Conservation (phyloP, 768 basidiomycete genomes). For the Chalciporus chontae region DNA sequence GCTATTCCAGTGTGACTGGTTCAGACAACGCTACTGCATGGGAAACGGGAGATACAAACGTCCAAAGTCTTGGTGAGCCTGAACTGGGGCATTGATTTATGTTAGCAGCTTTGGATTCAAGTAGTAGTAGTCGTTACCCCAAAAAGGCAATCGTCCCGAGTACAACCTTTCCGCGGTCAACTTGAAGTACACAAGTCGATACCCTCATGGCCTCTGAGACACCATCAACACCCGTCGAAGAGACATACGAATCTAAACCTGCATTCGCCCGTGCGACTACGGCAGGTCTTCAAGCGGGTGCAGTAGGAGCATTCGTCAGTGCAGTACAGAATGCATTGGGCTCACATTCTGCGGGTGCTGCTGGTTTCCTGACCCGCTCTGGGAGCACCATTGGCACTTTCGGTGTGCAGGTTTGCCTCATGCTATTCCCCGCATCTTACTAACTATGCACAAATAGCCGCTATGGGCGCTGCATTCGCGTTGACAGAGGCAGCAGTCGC, state of each 20-base stretch:
- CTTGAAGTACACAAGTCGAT: too few species aligned
- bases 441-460: slow-evolving; percentile 48
- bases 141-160: slow-evolving; percentile 20
- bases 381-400: slow-evolving; percentile 91
- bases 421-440: neutral
- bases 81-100: slow-evolving; percentile 29
- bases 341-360: slow-evolving; percentile 72
- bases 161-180: neutral
- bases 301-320: slow-evolving; percentile 66
- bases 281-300: slow-evolving; percentile 60
- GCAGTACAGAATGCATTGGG: slow-evolving; percentile 78
- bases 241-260: slow-evolving; percentile 47
- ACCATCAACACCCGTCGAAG: slow-evolving; percentile 15
- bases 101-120: too few species aligned
- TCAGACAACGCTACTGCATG: slow-evolving; percentile 11
- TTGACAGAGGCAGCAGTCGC: slow-evolving; percentile 77
- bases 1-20: slow-evolving; percentile 9
- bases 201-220: slow-evolving; percentile 22
- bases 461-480: slow-evolving; percentile 85
- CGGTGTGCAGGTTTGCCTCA: slow-evolving; percentile 47
- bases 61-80: slow-evolving; percentile 38
- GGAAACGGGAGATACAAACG: slow-evolving; percentile 37
- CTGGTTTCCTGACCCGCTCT: slow-evolving; percentile 83
- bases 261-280: slow-evolving; percentile 53
- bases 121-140: too few species aligned